phyloP scores from a whole-genome alignment of 1,139 yeast genomes.

The Taiozyma sp. region DNA sequence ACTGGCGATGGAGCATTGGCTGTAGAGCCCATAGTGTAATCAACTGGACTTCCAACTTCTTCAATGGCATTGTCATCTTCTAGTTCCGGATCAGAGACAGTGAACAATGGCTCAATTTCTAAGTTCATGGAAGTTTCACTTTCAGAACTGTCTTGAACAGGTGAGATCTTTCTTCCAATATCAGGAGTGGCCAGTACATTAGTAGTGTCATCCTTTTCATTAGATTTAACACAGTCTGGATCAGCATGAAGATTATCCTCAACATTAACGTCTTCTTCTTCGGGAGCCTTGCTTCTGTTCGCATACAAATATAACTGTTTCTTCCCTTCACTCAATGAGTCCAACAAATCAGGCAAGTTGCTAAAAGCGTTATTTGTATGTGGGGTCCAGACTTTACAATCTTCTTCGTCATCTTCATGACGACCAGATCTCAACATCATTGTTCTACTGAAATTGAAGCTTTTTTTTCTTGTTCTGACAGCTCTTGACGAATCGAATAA shows the following conservation, averaged over 20 bases:
- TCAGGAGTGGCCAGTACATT: background rate
- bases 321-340: conserved; percentile 23
- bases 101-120: background rate
- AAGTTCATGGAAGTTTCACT: background rate
- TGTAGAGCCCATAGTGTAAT: background rate
- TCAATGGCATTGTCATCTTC: conserved; percentile 2
- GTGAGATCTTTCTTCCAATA: background rate
- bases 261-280: conserved; percentile 1
- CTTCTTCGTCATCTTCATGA: conserved; percentile 16
- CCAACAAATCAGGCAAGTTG: conserved; percentile 29
- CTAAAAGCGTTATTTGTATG: conserved; percentile 29
- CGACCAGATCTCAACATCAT: background rate
- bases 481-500: conserved; percentile 27
- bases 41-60: background rate
- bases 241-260: background rate
- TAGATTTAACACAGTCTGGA: background rate
- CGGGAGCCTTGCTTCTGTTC: conserved; percentile 9
- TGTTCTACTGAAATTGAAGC: background rate
- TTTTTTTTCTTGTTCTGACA: conserved; percentile 10
- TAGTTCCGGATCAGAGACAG: conserved; percentile 1
- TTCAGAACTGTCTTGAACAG: background rate
- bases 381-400: conserved; percentile 37
- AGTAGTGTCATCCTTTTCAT: background rate
- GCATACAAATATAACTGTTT: conserved; percentile 26
- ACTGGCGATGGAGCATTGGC: background rate